phyloP scores from a whole-genome alignment of 257 asterid species.

The Avicennia marina region DNA sequence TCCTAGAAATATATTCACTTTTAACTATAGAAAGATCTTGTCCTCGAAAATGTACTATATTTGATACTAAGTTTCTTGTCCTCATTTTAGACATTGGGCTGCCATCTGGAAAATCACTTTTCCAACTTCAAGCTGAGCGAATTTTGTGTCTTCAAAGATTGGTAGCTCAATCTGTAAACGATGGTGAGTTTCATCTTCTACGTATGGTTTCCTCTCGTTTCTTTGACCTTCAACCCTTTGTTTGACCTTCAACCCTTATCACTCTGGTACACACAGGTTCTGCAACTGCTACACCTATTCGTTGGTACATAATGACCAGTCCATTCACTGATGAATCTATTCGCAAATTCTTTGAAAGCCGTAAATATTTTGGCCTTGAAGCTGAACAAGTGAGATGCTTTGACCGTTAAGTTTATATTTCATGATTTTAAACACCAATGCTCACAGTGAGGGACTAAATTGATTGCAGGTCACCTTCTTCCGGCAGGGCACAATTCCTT shows the following conservation, averaged over 20 bases:
- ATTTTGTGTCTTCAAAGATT: slow-evolving; percentile 79
- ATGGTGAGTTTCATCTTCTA: slow-evolving; percentile 46
- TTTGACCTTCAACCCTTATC: slow-evolving; percentile 19
- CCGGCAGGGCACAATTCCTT: slow-evolving; percentile 95
- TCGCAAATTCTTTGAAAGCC: slow-evolving; percentile 79
- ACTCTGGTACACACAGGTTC: slow-evolving; percentile 45
- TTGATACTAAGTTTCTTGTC: slow-evolving; percentile 16
- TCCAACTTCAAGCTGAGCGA: slow-evolving; percentile 97
- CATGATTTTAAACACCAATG: slow-evolving; percentile 18
- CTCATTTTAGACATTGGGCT: slow-evolving; percentile 74
- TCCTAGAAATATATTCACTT: no score
- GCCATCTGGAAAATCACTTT: slow-evolving; percentile 97
- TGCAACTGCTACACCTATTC: slow-evolving; percentile 47
- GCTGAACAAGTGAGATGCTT: slow-evolving; percentile 66
- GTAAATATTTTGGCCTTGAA: slow-evolving; percentile 91
- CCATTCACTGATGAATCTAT: slow-evolving; percentile 94
- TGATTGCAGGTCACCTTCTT: slow-evolving; percentile 82
- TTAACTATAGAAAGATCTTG: neutral
- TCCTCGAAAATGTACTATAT: slow-evolving; percentile 6
- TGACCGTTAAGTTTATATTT: slow-evolving; percentile 6
- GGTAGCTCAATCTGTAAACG: slow-evolving; percentile 70
- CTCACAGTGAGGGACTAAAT: slow-evolving; percentile 21
- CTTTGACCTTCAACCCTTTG: slow-evolving; percentile 16
- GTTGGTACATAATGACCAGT: slow-evolving; percentile 98
- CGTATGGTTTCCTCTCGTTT: slow-evolving; percentile 14